phyloP scores from a whole-genome alignment of 768 basidiomycete genomes.

The Tricholoma saponaceum region DNA sequence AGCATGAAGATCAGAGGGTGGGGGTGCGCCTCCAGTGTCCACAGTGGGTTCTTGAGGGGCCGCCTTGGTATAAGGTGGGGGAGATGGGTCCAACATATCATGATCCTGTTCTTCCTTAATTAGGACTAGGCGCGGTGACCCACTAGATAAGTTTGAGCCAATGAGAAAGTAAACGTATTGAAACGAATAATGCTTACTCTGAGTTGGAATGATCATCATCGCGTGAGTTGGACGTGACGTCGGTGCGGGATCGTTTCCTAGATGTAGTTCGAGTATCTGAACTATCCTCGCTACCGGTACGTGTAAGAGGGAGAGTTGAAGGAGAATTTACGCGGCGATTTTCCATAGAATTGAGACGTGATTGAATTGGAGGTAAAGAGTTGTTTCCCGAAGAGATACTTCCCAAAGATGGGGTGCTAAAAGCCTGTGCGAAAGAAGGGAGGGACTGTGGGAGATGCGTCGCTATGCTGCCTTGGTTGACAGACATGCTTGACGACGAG shows the following conservation, averaged over 20 bases:
- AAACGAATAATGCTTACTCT: constrained; percentile 36
- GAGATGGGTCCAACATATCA: constrained; percentile 36
- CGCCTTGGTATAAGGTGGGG: constrained; percentile 26
- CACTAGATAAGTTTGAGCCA: constrained; percentile 20
- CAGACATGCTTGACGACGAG: constrained; percentile 31
- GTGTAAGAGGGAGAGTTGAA: constrained; percentile 12
- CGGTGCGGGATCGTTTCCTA: constrained; percentile 45
- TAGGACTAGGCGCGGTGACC: constrained; percentile 41
- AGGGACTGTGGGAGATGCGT: constrained; percentile 56
- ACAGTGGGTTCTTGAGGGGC: constrained; percentile 16
- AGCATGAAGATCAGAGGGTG: constrained; percentile 39
- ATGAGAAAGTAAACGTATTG: constrained; percentile 12
- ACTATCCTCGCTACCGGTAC: constrained; percentile 28
- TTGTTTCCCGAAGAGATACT: constrained; percentile 47
- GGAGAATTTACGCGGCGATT: constrained; percentile 32
- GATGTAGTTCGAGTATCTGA: constrained; percentile 18
- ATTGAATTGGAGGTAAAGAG: constrained; percentile 64
- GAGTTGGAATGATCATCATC: constrained; percentile 37
- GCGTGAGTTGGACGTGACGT: constrained; percentile 27
- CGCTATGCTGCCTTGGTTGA: constrained; percentile 37
- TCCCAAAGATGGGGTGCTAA: constrained; percentile 53
- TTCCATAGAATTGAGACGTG: constrained; percentile 29
- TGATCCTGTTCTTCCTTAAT: constrained; percentile 66
- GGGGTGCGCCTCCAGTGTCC: constrained; percentile 28
- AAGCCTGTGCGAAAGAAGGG: constrained; percentile 77